These are phyloP conservation scores for Wickerhamomyces hampshirensis DNA, from an alignment of 805 yeast species.

Conservation along the genomic window DNA sequence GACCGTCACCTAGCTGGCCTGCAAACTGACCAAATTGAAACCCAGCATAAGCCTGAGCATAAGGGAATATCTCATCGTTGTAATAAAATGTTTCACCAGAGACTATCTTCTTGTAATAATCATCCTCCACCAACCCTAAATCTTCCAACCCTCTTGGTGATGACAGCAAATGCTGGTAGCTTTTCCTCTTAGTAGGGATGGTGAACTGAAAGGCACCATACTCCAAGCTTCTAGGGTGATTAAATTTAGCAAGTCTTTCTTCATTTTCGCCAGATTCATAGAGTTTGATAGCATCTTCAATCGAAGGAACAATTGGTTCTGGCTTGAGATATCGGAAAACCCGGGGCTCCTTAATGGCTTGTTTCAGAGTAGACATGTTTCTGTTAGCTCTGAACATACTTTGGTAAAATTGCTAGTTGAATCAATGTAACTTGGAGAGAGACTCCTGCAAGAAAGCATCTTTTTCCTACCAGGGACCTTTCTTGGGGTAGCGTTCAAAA, in stretches of 20 bases:
- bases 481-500: background rate
- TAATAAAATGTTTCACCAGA: constrained; percentile 52
- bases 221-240: constrained; percentile 46
- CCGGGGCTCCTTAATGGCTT: constrained; percentile 11
- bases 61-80: constrained; percentile 57
- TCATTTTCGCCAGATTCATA: constrained; percentile 21
- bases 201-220: constrained; percentile 73
- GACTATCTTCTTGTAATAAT: constrained; percentile 47
- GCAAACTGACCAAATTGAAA: constrained; percentile 96
- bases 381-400: background rate
- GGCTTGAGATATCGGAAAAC: constrained; percentile 13
- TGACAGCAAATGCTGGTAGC: constrained; percentile 49
- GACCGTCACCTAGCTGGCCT: constrained; percentile 95
- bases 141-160: constrained; percentile 58
- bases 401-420: background rate
- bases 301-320: constrained; percentile 28
- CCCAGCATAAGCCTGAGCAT: constrained; percentile 91
- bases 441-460: background rate
- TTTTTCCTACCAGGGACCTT: no score
- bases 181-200: constrained; percentile 56
- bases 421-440: no score
- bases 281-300: constrained; percentile 25
- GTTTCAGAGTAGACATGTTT: constrained; percentile 10
- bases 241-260: constrained; percentile 28
- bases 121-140: constrained; percentile 49